Conservation (phyloP, 495 filamentous ascomycete genomes). For the Penicillium lividum region DNA sequence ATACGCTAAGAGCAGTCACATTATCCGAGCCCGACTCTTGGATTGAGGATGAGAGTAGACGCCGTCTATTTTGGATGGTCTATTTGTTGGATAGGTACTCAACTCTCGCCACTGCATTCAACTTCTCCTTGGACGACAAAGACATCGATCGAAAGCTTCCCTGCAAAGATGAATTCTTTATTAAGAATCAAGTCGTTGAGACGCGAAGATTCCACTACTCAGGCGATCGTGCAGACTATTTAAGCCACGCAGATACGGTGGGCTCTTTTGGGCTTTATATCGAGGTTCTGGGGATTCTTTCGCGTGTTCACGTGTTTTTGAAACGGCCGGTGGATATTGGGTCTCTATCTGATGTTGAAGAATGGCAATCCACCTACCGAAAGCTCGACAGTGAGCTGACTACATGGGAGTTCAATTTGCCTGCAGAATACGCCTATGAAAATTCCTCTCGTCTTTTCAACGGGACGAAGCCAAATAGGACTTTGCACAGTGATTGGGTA, state of each 20-base stretch:
- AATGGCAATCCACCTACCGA: slow-evolving; percentile 85
- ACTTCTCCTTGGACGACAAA: slow-evolving; percentile 83
- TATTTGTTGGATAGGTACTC: slow-evolving; percentile 87
- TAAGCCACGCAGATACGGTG: slow-evolving; percentile 74
- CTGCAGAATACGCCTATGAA: slow-evolving; percentile 67
- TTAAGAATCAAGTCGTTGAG: slow-evolving; percentile 77
- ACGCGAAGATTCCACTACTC: slow-evolving; percentile 74
- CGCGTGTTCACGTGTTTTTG: slow-evolving; percentile 80
- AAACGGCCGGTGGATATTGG: slow-evolving; percentile 88
- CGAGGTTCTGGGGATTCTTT: slow-evolving; percentile 81
- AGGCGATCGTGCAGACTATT: slow-evolving; percentile 56
- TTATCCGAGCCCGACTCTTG: slow-evolving; percentile 80
- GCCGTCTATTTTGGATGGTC: slow-evolving; percentile 90
- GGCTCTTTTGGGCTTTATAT: slow-evolving; percentile 85
- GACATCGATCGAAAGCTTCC: slow-evolving; percentile 86
- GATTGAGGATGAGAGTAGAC: slow-evolving; percentile 82
- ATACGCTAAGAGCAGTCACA: slow-evolving; percentile 77
- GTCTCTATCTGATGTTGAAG: slow-evolving; percentile 77
- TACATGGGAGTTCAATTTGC: slow-evolving; percentile 80
- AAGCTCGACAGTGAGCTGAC: slow-evolving; percentile 76
- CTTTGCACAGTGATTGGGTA: slow-evolving; percentile 78
- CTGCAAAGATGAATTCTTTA: slow-evolving; percentile 83
- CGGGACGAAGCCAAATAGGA: slow-evolving; percentile 59
- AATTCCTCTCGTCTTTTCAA: slow-evolving; percentile 75
- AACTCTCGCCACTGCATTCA: slow-evolving; percentile 84